Conservation (phyloP, 1,284 basidiomycete genomes). For the Blastosporella zonata region DNA sequence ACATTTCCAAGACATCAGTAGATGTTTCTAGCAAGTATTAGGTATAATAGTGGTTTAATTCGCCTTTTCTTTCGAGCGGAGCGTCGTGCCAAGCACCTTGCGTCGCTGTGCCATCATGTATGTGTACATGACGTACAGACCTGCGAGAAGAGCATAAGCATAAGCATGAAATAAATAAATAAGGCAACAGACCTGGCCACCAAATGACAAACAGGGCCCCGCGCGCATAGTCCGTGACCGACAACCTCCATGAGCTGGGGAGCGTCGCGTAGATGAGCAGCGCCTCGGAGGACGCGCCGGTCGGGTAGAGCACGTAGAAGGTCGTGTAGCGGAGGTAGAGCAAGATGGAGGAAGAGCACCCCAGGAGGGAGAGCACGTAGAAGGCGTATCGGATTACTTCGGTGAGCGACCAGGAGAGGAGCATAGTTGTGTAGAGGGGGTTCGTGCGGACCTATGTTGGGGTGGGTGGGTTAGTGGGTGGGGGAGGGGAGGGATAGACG, state of each 20-base stretch:
- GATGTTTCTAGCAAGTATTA: too few relatives aligned
- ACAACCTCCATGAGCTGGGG: conserved; percentile 51
- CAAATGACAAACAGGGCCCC: conserved; percentile 75
- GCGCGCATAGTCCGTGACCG: conserved; percentile 53
- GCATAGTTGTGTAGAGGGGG: conserved; percentile 88
- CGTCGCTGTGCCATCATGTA: conserved; percentile 86
- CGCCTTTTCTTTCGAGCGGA: conserved; percentile 21
- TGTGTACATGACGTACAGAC: conserved; percentile 83
- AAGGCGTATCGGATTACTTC: conserved; percentile 93
- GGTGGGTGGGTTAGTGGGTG: neutral
- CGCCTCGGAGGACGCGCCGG: conserved; percentile 91
- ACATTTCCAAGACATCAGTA: too few relatives aligned
- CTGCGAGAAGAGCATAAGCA: conserved; percentile 33
- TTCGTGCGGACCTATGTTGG: conserved; percentile 59
- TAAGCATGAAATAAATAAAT: conserved; percentile 4
- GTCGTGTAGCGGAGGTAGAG: conserved; percentile 83
- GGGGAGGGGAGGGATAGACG: conserved; percentile 21
- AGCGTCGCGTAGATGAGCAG: conserved; percentile 81
- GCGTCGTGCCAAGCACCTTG: conserved; percentile 60
- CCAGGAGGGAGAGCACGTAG: conserved; percentile 76
- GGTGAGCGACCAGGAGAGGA: conserved; percentile 90
- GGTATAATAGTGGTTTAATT: too few relatives aligned
- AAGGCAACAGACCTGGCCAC: conserved; percentile 76
- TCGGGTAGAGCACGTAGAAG: conserved; percentile 90
- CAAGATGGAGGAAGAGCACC: conserved; percentile 44